Evolutionary conservation across 768 basidiomycete species (phyloP).

Genomic region (Xerocomellus intermedius): DNA sequence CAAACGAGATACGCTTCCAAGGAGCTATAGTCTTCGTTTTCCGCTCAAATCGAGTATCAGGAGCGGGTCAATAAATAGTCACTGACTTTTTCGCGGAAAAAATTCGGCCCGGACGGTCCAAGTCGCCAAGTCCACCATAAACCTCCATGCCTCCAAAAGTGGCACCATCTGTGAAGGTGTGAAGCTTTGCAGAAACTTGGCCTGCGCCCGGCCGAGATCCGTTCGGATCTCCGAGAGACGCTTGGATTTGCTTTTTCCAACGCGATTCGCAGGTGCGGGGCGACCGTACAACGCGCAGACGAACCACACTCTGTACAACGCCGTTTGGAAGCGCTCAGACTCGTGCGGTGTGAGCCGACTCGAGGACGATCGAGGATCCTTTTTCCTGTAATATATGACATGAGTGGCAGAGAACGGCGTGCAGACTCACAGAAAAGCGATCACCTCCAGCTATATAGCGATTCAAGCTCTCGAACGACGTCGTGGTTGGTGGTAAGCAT

Average conservation of each 20-base stretch:
- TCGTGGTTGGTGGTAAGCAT: slow-evolving; percentile 17
- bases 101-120: slow-evolving; percentile 11
- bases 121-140: slow-evolving; percentile 8
- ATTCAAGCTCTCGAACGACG: slow-evolving; percentile 15
- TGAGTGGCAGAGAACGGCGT: neutral
- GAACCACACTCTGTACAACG: slow-evolving; percentile 31
- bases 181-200: slow-evolving; percentile 10
- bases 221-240: slow-evolving; percentile 1
- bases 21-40: neutral
- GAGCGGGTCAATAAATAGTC: neutral
- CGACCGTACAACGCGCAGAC: slow-evolving; percentile 15
- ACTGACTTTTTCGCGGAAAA: slow-evolving; percentile 9
- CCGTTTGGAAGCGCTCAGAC: slow-evolving; percentile 31
- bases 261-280: slow-evolving; percentile 7
- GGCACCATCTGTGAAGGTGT: neutral
- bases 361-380: slow-evolving; percentile 33
- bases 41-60: neutral
- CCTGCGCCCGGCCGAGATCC: slow-evolving; percentile 1
- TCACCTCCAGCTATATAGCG: slow-evolving; percentile 24
- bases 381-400: slow-evolving; percentile 27
- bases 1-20: slow-evolving; percentile 13
- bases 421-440: neutral
- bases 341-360: slow-evolving; percentile 34
- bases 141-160: slow-evolving; percentile 8
- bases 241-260: slow-evolving; percentile 9